Evolutionary conservation across 768 basidiomycete species (phyloP).

Genomic region (Rubroboletus satanas): DNA sequence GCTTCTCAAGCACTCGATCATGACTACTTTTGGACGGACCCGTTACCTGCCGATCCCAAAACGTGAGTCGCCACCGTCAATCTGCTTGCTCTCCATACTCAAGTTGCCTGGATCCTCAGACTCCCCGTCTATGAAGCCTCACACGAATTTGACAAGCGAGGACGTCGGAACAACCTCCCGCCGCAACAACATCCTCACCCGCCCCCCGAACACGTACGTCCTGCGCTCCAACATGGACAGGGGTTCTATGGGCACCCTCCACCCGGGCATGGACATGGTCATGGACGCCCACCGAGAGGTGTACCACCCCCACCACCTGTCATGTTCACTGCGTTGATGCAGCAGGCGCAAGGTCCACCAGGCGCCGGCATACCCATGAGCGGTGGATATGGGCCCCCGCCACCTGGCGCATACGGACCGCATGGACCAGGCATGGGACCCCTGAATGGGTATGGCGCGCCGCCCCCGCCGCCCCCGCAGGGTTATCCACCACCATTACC

Average conservation of each 20-base stretch:
- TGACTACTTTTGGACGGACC: slow-evolving; percentile 92
- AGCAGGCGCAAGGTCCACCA: slow-evolving; percentile 15
- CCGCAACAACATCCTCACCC: slow-evolving; percentile 25
- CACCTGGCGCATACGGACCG: slow-evolving; percentile 14
- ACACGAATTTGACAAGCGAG: slow-evolving; percentile 77
- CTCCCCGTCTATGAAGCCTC: slow-evolving; percentile 77
- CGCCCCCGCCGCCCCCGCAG: slow-evolving; percentile 6
- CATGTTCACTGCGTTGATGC: slow-evolving; percentile 31
- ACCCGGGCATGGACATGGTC: slow-evolving; percentile 24
- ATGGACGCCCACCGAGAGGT: slow-evolving; percentile 31
- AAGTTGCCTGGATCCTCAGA: slow-evolving; percentile 32
- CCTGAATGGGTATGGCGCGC: slow-evolving; percentile 17
- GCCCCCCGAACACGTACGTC: slow-evolving; percentile 33
- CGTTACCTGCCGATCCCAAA: slow-evolving; percentile 81
- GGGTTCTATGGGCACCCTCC: slow-evolving; percentile 32
- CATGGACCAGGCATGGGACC: slow-evolving; percentile 5
- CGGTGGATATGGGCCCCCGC: slow-evolving; percentile 13
- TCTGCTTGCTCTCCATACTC: background rate
- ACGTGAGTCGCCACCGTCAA: slow-evolving; percentile 44
- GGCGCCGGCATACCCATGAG: slow-evolving; percentile 6
- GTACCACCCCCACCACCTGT: slow-evolving; percentile 27
- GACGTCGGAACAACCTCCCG: slow-evolving; percentile 45
- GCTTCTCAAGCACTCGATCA: slow-evolving; percentile 86
- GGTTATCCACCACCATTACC: slow-evolving; percentile 21
- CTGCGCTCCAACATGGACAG: slow-evolving; percentile 30